These are phyloP conservation scores for Beauveria sp. DNA, from an alignment of 2,329 filamentous ascomycete species.

Conservation along the genomic window DNA sequence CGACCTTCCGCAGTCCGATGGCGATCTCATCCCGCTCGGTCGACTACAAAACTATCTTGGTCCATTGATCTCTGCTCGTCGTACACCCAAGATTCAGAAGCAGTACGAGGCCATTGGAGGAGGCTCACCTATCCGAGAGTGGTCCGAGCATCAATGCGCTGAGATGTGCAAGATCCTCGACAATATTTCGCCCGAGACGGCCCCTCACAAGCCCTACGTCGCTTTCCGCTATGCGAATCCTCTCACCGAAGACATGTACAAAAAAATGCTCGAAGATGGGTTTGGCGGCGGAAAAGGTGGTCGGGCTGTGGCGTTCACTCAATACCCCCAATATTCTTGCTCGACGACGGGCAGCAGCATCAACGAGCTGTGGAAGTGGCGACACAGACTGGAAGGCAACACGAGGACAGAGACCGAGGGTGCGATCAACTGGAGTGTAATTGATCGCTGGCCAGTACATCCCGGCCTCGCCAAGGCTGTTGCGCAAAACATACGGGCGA, in stretches of 20 bases:
- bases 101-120: conserved; percentile 94
- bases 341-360: conserved; percentile 93
- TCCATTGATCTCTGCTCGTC: conserved; percentile 72
- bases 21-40: conserved; percentile 90
- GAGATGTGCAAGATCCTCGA: conserved; percentile 99
- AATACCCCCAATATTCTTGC: conserved; percentile 98
- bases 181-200: conserved; percentile 81
- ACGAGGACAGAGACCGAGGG: conserved; percentile 50
- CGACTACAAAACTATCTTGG: conserved; percentile 86
- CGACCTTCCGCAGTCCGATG: conserved; percentile 60
- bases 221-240: conserved; percentile 94
- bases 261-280: conserved; percentile 72
- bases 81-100: conserved; percentile 93
- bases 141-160: conserved; percentile 87
- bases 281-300: conserved; percentile 88
- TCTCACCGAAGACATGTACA: conserved; percentile 90
- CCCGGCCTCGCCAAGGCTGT: conserved; percentile 85
- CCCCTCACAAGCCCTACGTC: conserved; percentile 94
- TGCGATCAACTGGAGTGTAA: conserved; percentile 89
- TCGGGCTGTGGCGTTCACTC: conserved; percentile 90
- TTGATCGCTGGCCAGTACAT: conserved; percentile 95
- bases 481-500: conserved; percentile 83
- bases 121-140: conserved; percentile 95
- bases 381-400: conserved; percentile 78
- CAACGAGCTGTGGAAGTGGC: conserved; percentile 98